These are phyloP conservation scores for Calocybe indica DNA, from an alignment of 768 basidiomycete genomes.

Conservation along the genomic window DNA sequence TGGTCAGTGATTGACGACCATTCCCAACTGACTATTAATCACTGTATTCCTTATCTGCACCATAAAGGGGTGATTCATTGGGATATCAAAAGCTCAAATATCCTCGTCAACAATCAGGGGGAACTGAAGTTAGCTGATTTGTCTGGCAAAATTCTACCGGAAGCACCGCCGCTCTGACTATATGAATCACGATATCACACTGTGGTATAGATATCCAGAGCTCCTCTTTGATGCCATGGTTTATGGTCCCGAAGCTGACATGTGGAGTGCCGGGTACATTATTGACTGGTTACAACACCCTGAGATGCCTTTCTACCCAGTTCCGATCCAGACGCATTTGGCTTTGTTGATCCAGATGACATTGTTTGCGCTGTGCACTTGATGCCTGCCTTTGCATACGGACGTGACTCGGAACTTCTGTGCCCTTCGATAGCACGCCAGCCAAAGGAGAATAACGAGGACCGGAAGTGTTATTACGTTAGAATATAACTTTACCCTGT, in stretches of 20 bases:
- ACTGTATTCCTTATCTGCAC: constrained; percentile 91
- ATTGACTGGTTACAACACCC: no score
- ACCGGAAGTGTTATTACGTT: constrained; percentile 27
- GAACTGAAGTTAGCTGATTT: constrained; percentile 97
- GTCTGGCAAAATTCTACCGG: constrained; percentile 92
- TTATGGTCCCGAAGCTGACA: constrained; percentile 96
- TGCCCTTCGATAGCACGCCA: constrained; percentile 10
- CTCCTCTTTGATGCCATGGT: constrained; percentile 91
- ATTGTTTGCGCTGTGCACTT: constrained; percentile 27
- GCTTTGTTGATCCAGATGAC: constrained; percentile 26
- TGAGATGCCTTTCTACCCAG: no score
- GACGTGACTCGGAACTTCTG: constrained; percentile 12
- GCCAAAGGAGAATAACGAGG: constrained; percentile 4
- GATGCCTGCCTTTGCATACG: constrained; percentile 23
- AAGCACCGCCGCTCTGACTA: constrained; percentile 89
- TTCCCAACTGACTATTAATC: constrained; percentile 9
- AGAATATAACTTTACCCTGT: constrained; percentile 22
- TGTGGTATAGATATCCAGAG: constrained; percentile 98
- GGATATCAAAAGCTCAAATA: constrained; percentile 99
- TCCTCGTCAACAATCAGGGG: constrained; percentile 84
- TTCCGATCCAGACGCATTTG: constrained; percentile 23
- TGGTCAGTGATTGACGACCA: constrained; percentile 52
- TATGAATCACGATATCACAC: constrained; percentile 96
- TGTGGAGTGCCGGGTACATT: constrained; percentile 97
- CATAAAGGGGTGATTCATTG: constrained; percentile 95